A percentile compares a stretch with the other conserved stretches of the same genome.
Evolutionary conservation across 495 filamentous ascomycete genomes (phyloP).

Genomic region (Penicillium canescens): DNA sequence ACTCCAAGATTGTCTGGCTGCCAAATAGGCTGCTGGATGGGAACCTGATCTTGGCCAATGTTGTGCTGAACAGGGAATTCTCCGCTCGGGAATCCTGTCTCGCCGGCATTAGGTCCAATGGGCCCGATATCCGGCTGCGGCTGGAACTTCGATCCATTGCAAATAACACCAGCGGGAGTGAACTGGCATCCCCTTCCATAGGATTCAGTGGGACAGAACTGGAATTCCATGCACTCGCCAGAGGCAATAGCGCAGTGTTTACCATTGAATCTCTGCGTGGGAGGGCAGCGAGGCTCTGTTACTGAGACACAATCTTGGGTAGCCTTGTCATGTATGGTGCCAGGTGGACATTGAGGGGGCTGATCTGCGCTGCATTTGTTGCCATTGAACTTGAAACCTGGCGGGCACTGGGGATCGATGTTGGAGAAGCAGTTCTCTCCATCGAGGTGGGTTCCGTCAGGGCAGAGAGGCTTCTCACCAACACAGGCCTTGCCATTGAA

Average conservation of each 20-base stretch:
- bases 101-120: no score
- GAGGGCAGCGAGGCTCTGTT: neutral
- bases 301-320: neutral
- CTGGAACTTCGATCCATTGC: neutral
- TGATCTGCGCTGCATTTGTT: conserved; percentile 2
- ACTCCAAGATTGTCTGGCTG: no score
- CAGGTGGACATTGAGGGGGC: conserved; percentile 1
- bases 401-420: neutral
- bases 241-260: conserved; percentile 3
- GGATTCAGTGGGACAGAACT: conserved; percentile 8
- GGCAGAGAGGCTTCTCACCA: neutral
- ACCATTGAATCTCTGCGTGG: conserved; percentile 4
- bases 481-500: conserved; percentile 9
- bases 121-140: no score
- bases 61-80: no score
- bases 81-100: no score
- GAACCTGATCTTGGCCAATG: no score
- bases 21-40: no score
- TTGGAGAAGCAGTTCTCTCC: conserved; percentile 1
- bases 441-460: conserved; percentile 4
- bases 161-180: neutral
- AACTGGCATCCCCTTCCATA: neutral
- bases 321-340: neutral
- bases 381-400: conserved; percentile 2
- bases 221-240: conserved; percentile 8